These are phyloP conservation scores for Populus hybrid DNA, from an alignment of 441 rosid species.

Conservation along the genomic window DNA sequence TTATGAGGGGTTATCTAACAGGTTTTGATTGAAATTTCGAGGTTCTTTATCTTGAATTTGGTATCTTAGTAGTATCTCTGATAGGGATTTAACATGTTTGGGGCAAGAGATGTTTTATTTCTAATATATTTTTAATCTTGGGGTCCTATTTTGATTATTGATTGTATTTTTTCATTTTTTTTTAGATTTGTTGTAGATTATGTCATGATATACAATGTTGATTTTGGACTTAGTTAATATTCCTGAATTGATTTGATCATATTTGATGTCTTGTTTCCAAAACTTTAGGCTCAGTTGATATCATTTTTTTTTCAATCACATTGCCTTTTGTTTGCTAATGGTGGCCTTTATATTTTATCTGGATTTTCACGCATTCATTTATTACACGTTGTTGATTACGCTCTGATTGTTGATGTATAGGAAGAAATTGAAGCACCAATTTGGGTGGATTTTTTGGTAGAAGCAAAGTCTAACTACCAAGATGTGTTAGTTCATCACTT, in stretches of 20 bases:
- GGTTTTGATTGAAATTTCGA: background rate
- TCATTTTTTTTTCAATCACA: background rate
- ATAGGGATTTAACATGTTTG: background rate
- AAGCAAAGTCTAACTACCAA: slow-evolving; percentile 24
- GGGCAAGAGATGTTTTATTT: background rate
- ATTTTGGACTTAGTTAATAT: background rate
- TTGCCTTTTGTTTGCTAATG: background rate
- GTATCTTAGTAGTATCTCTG: background rate
- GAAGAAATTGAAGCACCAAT: slow-evolving; percentile 74
- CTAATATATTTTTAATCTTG: background rate
- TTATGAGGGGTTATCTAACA: background rate
- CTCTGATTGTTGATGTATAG: slow-evolving; percentile 24
- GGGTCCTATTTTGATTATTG: background rate
- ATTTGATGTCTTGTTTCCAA: background rate
- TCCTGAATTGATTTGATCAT: background rate
- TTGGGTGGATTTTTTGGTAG: slow-evolving; percentile 56
- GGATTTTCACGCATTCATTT: background rate
- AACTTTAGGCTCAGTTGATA: background rate
- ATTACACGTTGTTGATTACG: background rate
- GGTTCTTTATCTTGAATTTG: background rate
- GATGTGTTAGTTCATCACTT: slow-evolving; percentile 32
- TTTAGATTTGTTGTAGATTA: background rate
- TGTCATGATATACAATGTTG: background rate
- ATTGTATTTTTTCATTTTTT: background rate
- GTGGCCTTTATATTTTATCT: background rate